These are phyloP conservation scores for Russula compacta DNA, from an alignment of 768 basidiomycete species.

Conservation along the genomic window DNA sequence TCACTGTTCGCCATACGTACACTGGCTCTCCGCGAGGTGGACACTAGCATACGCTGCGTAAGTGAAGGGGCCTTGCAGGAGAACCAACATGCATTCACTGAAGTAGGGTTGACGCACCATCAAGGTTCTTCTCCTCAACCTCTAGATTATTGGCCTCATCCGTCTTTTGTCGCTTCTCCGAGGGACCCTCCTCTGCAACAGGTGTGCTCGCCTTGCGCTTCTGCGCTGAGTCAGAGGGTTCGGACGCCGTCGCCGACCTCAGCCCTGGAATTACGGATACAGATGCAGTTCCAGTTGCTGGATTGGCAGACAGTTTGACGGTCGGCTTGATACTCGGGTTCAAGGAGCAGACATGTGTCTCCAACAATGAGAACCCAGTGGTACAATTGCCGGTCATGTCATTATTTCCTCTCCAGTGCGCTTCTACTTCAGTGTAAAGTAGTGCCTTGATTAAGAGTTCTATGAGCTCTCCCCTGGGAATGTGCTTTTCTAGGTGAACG, in stretches of 20 bases:
- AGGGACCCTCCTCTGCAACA: constrained; percentile 34
- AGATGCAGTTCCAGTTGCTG: constrained; percentile 1
- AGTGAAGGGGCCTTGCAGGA: constrained; percentile 24
- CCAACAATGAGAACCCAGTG: constrained; percentile 62
- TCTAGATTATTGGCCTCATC: constrained; percentile 38
- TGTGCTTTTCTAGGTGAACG: constrained; percentile 58
- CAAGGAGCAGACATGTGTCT: constrained; percentile 59
- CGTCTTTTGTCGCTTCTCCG: constrained; percentile 56
- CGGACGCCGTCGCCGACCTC: background rate
- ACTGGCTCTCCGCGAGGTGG: background rate
- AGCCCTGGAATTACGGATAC: background rate
- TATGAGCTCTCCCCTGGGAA: constrained; percentile 73
- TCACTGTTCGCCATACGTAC: background rate
- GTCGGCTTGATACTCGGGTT: constrained; percentile 32
- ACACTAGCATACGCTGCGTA: background rate
- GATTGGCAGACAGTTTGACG: constrained; percentile 8
- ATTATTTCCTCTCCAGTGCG: constrained; percentile 61
- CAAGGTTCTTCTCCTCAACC: constrained; percentile 23
- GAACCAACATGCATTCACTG: constrained; percentile 24
- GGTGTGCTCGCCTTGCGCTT: constrained; percentile 23
- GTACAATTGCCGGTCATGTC: constrained; percentile 57
- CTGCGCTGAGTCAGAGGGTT: constrained; percentile 1
- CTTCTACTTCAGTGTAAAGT: constrained; percentile 74
- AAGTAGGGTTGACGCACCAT: constrained; percentile 26
- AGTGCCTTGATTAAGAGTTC: constrained; percentile 75